Base-by-base conservation (phyloP, 2,329 filamentous ascomycete genomes). In the Pseudogymnoascus sp. region DNA sequence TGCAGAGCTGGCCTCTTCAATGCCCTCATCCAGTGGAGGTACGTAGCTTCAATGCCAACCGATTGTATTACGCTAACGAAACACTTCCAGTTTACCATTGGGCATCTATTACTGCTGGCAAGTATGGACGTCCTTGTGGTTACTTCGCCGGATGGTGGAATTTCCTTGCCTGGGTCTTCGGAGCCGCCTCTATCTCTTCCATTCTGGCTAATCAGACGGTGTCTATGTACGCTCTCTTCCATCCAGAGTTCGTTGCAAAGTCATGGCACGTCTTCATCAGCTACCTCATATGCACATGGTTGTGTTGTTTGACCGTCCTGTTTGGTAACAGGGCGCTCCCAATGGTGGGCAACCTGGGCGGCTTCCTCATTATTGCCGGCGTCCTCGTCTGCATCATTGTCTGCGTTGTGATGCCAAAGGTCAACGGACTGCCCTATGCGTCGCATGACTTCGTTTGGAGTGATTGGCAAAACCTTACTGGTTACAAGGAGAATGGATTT, bases 1-100 rank as follows among this genome's bases (percentile, higher is more conserved):
- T 62, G 83, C 83, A 48, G 84, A 87, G 71, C 74, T 87, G 29
- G 81, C 82, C 10, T 84, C 81, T 60, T 80, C 82, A 15, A 83
- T 86, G 64, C 84, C 84, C n/a, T 85, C 82, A 1, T 79, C 81
- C 5, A 81, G 79, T 61, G 83, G 82, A 69, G 58, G 45, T 55
- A 55, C 27, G 12, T 55, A 31, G 15, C 29, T 15, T 27, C n/a
- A 31, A 31, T 4, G n/a, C 35, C 10, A 1, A 10, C 8, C 13
- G 52, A 15, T 12, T 60, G 63, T 35, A 61, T 36, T 27, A 27
- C 25, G 12, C 58, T 59, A 27, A 18, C 40, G 65, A 42, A 5
- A 10, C 9, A n/a, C 15, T 35, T 52, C 8, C 18, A 55, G 45
- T 86, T 4, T 86, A 86, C 63, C 83, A 86, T 67, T 86, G 82